These are phyloP conservation scores for Zymoseptoria tritici DNA, from an alignment of 2,329 filamentous ascomycete genomes.

Conservation along the genomic window DNA sequence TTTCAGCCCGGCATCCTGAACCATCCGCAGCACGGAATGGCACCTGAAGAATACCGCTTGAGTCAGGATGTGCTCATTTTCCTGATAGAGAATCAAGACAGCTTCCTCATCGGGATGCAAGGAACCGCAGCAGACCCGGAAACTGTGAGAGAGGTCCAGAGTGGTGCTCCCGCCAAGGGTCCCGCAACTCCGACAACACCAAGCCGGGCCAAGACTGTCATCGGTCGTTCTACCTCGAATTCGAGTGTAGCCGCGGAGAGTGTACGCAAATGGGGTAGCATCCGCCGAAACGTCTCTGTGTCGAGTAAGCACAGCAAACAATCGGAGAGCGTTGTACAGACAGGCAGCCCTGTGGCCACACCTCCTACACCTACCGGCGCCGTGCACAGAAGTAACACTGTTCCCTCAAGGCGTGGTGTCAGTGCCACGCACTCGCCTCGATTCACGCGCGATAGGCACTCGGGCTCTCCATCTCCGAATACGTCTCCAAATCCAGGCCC, in stretches of 20 bases:
- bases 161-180: slow-evolving; percentile 51
- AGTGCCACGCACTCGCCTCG: slow-evolving; percentile 62
- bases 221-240: slow-evolving; percentile 74
- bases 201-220: slow-evolving; percentile 45
- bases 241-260: slow-evolving; percentile 85
- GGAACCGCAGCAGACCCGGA: slow-evolving; percentile 94
- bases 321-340: slow-evolving; percentile 64
- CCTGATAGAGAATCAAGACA: slow-evolving; percentile 95
- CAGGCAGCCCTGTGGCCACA: slow-evolving; percentile 49
- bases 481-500: slow-evolving; percentile 7
- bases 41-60: slow-evolving; percentile 83
- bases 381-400: slow-evolving; percentile 77
- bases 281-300: slow-evolving; percentile 83
- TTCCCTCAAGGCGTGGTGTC: slow-evolving; percentile 69
- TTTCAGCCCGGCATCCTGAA: slow-evolving; percentile 96
- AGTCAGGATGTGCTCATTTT: slow-evolving; percentile 98
- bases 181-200: slow-evolving; percentile 39
- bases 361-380: slow-evolving; percentile 36
- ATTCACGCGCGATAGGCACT: slow-evolving; percentile 50
- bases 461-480: slow-evolving; percentile 46
- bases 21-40: slow-evolving; percentile 91
- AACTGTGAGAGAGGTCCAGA: slow-evolving; percentile 60
- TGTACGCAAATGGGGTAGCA: slow-evolving; percentile 67
- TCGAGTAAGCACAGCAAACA: slow-evolving; percentile 80
- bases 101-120: slow-evolving; percentile 97